Evolutionary conservation across 2,329 filamentous ascomycete genomes (phyloP), one percentile per base, ranked within the genome.

Genomic region (Alternaria incomplexa): DNA sequence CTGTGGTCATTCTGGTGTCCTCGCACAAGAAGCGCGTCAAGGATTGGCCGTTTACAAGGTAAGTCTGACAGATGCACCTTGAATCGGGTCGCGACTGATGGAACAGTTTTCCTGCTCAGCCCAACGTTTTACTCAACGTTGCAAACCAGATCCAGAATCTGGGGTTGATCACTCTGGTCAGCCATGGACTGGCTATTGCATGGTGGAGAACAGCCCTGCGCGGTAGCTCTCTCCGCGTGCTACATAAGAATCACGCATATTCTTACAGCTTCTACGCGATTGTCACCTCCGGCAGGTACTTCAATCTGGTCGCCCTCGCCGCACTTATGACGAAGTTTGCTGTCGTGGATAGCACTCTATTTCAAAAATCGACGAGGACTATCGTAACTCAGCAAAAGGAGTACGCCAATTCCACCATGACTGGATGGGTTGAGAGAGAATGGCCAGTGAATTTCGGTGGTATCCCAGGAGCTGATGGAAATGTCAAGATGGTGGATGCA

Each of bases 291-390:
- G 70, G 68, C 0, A 61, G 47, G 22, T 66, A 71, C 51, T 73
- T 73, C 67, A 73, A 73, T 50, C 55, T 68, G 20, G 64, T 73
- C 22, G 71, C 71, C 9, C 64, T 73, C 13, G 71, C 71, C 9
- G 71, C 70, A 3, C 63, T 72, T 6, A 72, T 73, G 70, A 72
- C 71, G 0, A 73, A 73, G 32, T 73, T 73, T 20, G 71, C 71
- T 26, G 63, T 73, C 25, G 64, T 73, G 10, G 71, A 73, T 51
- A 69, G 66, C 51, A 73, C 71, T 0, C 57, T 73, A 0, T 73
- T 73, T 36, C 71, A 73, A 30, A 73, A 70, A 43, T 63, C 69
- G 4, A 72, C 67, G 5, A 40, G 36, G 36, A 40, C n/a, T 0
- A 40, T 40, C 5, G 36, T 40, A 17, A 40, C 36, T 10, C 36